These are phyloP conservation scores for Calocera cornea DNA, from an alignment of 768 basidiomycete species.

Conservation along the genomic window DNA sequence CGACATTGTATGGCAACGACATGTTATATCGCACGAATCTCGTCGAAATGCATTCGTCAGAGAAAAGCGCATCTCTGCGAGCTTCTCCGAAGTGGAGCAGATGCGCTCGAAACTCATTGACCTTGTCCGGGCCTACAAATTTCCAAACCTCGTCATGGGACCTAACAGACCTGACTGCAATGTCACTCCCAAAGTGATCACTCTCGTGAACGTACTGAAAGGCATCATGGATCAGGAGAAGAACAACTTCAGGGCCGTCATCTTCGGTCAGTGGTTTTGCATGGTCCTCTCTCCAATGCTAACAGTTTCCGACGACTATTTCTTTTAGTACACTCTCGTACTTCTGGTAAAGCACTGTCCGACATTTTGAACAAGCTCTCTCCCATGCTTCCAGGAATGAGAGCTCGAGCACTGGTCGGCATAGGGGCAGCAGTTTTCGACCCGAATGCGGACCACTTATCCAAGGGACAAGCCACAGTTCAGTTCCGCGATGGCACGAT, in stretches of 20 bases:
- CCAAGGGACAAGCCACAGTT: conserved; percentile 20
- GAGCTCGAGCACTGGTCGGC: conserved; percentile 38
- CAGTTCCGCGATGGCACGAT: conserved; percentile 24
- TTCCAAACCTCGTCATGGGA: conserved; percentile 49
- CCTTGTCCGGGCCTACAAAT: conserved; percentile 46
- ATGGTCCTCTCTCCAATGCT: neutral
- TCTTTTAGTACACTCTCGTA: conserved; percentile 37
- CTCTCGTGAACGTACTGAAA: conserved; percentile 45
- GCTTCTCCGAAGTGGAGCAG: conserved; percentile 6
- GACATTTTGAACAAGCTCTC: conserved; percentile 45
- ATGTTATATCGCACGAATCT: conserved; percentile 30
- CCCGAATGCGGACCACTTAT: conserved; percentile 3
- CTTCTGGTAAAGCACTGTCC: conserved; percentile 42
- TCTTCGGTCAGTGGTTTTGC: conserved; percentile 38
- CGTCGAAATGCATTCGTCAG: conserved; percentile 14
- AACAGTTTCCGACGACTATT: neutral
- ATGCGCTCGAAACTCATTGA: conserved; percentile 20
- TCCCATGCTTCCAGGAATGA: conserved; percentile 40
- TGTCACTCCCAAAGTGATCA: conserved; percentile 52
- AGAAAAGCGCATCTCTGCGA: conserved; percentile 19
- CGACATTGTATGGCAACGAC: conserved; percentile 55
- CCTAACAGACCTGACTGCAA: conserved; percentile 46
- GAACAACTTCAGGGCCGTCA: conserved; percentile 44
- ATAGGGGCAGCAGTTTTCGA: conserved; percentile 15
- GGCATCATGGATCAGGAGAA: conserved; percentile 41